Percentiles rank a stretch among this genome's conserved stretches.
Conservation (phyloP, 345 rosid genomes). For the Syzygium aqueum region DNA sequence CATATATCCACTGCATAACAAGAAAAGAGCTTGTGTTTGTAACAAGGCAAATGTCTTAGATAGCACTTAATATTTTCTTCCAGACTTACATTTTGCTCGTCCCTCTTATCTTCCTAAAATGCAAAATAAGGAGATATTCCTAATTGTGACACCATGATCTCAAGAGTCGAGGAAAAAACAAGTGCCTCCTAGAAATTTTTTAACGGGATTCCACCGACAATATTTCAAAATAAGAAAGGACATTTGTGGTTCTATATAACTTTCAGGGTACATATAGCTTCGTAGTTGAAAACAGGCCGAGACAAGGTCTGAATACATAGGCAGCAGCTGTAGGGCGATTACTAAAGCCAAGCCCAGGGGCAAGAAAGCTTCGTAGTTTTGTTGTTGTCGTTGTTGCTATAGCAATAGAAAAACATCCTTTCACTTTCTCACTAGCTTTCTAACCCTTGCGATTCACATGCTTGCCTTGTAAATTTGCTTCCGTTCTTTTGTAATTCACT, state of each 20-base stretch:
- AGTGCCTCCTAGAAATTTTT: background rate
- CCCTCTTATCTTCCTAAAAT: background rate
- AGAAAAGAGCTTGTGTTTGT: background rate
- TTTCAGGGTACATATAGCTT: background rate
- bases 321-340: background rate
- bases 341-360: background rate
- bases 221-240: background rate
- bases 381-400: background rate
- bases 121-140: background rate
- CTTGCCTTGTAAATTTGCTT: background rate
- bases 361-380: background rate
- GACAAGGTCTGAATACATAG: background rate
- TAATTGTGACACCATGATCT: background rate
- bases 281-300: background rate
- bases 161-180: background rate
- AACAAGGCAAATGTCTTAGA: background rate
- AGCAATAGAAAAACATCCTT: background rate
- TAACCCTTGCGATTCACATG: background rate
- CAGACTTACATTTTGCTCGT: background rate
- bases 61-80: background rate
- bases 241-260: background rate
- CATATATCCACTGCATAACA: slow-evolving; percentile 21
- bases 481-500: background rate
- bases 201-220: background rate
- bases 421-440: background rate